Percentiles rank a stretch among this genome's conserved stretches.
Evolutionary conservation across 768 basidiomycete species (phyloP).

Genomic region (Cystofilobasidium ferigula): DNA sequence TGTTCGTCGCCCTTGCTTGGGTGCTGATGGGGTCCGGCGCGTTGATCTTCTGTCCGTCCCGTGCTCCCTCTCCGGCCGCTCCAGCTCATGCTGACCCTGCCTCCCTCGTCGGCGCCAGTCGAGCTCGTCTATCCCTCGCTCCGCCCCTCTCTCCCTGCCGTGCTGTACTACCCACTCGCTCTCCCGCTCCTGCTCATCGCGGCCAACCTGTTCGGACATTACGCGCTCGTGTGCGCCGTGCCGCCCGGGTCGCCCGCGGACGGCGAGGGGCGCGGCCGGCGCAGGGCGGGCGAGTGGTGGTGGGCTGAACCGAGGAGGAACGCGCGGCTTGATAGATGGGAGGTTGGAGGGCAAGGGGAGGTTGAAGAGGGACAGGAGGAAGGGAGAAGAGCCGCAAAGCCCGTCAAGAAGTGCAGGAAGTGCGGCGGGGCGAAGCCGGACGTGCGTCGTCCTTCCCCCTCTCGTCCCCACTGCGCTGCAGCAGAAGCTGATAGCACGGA

Average conservation of each 20-base stretch:
- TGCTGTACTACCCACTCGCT: constrained; percentile 46
- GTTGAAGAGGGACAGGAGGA: constrained; percentile 11
- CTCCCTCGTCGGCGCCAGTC: constrained; percentile 44
- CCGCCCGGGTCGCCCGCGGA: constrained; percentile 70
- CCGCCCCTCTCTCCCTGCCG: constrained; percentile 39
- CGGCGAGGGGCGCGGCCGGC: constrained; percentile 32
- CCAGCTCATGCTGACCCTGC: neutral
- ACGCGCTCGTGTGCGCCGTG: constrained; percentile 72
- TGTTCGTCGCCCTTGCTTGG: constrained; percentile 73
- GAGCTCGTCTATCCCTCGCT: constrained; percentile 57
- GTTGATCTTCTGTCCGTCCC: constrained; percentile 65
- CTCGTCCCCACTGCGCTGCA: neutral
- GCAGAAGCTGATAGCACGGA: neutral
- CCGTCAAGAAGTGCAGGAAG: constrained; percentile 52
- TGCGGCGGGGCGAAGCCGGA: constrained; percentile 65
- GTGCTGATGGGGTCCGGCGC: constrained; percentile 57
- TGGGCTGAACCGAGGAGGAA: constrained; percentile 48
- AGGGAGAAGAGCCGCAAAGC: neutral
- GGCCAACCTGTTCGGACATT: constrained; percentile 65
- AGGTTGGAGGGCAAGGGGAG: constrained; percentile 27
- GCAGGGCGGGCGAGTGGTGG: constrained; percentile 41
- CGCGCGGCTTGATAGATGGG: constrained; percentile 25
- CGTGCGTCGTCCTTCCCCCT: constrained; percentile 43
- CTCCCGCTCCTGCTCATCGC: constrained; percentile 67
- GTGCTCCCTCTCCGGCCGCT: neutral